Evolutionary conservation across 495 filamentous ascomycete genomes (phyloP).

Genomic region (Echria macrotheca): DNA sequence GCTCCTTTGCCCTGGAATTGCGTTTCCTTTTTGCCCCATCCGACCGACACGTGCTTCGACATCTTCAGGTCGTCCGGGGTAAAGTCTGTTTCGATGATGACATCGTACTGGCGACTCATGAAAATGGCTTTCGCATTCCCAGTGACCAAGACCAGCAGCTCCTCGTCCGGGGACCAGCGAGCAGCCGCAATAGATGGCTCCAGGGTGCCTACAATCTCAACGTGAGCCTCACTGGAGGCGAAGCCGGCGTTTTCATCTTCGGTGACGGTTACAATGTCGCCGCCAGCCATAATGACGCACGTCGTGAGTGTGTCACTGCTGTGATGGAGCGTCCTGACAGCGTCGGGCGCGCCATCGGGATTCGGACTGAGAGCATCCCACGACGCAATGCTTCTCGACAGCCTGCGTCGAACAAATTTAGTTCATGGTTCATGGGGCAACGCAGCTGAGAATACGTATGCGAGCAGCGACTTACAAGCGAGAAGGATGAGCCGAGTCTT

Average conservation of each 20-base stretch:
- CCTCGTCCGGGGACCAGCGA: conserved; percentile 92
- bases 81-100: conserved; percentile 66
- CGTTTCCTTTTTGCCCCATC: conserved; percentile 97
- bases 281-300: conserved; percentile 80
- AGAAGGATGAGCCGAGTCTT: conserved; percentile 31
- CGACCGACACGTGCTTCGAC: conserved; percentile 94
- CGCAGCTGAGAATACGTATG: neutral
- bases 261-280: conserved; percentile 80
- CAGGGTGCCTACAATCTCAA: conserved; percentile 91
- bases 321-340: conserved; percentile 71
- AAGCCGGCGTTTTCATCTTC: conserved; percentile 58
- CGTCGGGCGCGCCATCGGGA: conserved; percentile 63
- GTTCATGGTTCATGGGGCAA: conserved; percentile 8
- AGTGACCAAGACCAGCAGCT: conserved; percentile 77
- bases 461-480: conserved; percentile 36
- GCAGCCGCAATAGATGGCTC: conserved; percentile 86
- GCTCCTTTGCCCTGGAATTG: conserved; percentile 94
- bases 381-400: conserved; percentile 55
- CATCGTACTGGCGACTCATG: conserved; percentile 90
- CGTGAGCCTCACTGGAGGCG: conserved; percentile 58
- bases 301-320: conserved; percentile 71
- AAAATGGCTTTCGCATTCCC: conserved; percentile 74
- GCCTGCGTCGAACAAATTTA: conserved; percentile 22
- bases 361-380: conserved; percentile 79
- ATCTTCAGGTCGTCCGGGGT: conserved; percentile 70